Evolutionary conservation across 140 eudicot genomes (phyloP).

Genomic region (Anethum foeniculum): DNA sequence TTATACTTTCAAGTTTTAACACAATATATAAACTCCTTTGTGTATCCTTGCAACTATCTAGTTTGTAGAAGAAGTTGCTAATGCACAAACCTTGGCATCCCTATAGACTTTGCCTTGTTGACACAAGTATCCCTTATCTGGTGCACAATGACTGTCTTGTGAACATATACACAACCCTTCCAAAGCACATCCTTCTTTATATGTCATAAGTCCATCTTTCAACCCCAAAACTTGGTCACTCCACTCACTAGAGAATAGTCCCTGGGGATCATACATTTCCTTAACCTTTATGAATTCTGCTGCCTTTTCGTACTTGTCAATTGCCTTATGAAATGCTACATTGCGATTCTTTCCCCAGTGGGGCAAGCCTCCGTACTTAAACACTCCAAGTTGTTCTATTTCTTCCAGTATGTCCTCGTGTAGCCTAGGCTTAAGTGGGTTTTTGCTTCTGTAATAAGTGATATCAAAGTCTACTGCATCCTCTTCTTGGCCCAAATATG

Average conservation of each 20-base stretch:
- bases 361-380: constrained; percentile 67
- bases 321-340: constrained; percentile 57
- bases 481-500: constrained; percentile 71
- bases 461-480: constrained; percentile 74
- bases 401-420: constrained; percentile 64
- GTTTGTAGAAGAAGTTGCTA: background rate
- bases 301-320: constrained; percentile 43
- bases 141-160: constrained; percentile 56
- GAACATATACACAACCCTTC: constrained; percentile 68
- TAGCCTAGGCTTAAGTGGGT: constrained; percentile 59
- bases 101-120: constrained; percentile 35
- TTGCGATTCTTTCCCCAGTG: constrained; percentile 96
- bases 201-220: constrained; percentile 30
- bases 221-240: constrained; percentile 68
- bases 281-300: constrained; percentile 43
- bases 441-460: constrained; percentile 64
- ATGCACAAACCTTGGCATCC: constrained; percentile 56
- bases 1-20: too few relatives aligned
- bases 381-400: constrained; percentile 67
- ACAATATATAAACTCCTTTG: too few relatives aligned
- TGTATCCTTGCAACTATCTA: too few relatives aligned
- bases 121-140: constrained; percentile 49
- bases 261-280: constrained; percentile 51
- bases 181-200: constrained; percentile 53
- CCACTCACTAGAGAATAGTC: constrained; percentile 75